Base-by-base conservation (phyloP, 176 grass and related monocot genomes). In the Oryza glumipatula region DNA sequence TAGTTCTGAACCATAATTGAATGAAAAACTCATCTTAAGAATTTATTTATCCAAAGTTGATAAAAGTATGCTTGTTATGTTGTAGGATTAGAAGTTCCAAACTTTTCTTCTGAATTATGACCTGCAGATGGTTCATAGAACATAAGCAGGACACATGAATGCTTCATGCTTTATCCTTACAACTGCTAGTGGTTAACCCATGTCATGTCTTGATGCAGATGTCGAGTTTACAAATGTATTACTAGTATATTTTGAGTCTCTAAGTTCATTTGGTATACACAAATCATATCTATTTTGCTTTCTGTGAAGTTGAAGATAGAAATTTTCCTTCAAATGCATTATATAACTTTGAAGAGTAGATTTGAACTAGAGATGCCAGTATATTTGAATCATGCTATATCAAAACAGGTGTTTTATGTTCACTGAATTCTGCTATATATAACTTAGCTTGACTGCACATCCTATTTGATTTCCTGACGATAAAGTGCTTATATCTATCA, bases 221-320 rank as follows among this genome's bases (percentile, higher is more conserved):
- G 67, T 86, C n/a, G 28, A 80, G 7, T 78, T 47, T 23, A 70
- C 17, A 49, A 74, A 67, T 52, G 46, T 24, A 49, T 71, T 24
- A 47, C 38, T 9, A 47, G 19, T 33, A 54, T 70, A n/a, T 61
- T 82, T 72, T 69, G 11, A 16, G 2, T 61, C 56, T 78, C 48
- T 46, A 77, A 70, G 30, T 26, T 61, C 36, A 38, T 38, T 38
- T 38, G 0, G 36, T 38, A 6, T 17, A 39, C 52, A 24, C 1
- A 14, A 36, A 44, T 51, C 30, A 24, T 66, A 67, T 11, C 9
- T 68, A 36, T 61, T 33, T 76, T 69, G 2, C 1, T 51, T 38
- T 6, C 19, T 13, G 36, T 17, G 28, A 3, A 22, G 19, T 67
- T 38, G 0, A 71, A 38, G 21, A 54, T 52, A 26, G 41, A 77